A percentile compares a stretch with the other conserved stretches of the same genome.
phyloP scores from a whole-genome alignment of 1,139 yeast genomes.

The Suhomyces maxii region DNA sequence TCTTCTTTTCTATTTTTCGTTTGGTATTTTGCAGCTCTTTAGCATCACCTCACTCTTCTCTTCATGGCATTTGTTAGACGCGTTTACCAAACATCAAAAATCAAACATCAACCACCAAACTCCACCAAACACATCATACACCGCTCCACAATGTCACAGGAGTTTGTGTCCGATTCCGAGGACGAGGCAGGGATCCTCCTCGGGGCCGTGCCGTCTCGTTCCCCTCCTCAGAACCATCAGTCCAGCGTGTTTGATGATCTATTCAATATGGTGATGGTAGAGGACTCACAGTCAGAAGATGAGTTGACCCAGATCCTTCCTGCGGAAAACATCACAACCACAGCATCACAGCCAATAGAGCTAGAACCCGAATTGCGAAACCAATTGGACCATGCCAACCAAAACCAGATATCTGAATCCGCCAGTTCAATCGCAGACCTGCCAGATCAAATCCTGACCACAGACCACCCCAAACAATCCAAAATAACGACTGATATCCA shows the following conservation, averaged over 20 bases:
- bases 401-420: no score
- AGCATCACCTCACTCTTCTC: no score
- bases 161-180: slow-evolving; percentile 19
- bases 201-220: neutral
- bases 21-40: no score
- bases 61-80: neutral
- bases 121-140: neutral
- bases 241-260: neutral
- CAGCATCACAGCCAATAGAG: no score
- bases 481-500: no score
- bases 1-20: no score
- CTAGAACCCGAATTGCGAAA: no score
- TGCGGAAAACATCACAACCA: no score
- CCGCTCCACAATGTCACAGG: slow-evolving; percentile 11
- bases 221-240: neutral
- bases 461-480: no score
- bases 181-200: slow-evolving; percentile 13
- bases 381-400: no score
- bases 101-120: neutral
- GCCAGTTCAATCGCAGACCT: no score
- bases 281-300: neutral
- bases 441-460: no score
- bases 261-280: slow-evolving; percentile 1
- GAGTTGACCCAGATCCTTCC: neutral
- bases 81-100: neutral